phyloP scores from a whole-genome alignment of 768 basidiomycete species.

The Macrolepiota dolichaula region DNA sequence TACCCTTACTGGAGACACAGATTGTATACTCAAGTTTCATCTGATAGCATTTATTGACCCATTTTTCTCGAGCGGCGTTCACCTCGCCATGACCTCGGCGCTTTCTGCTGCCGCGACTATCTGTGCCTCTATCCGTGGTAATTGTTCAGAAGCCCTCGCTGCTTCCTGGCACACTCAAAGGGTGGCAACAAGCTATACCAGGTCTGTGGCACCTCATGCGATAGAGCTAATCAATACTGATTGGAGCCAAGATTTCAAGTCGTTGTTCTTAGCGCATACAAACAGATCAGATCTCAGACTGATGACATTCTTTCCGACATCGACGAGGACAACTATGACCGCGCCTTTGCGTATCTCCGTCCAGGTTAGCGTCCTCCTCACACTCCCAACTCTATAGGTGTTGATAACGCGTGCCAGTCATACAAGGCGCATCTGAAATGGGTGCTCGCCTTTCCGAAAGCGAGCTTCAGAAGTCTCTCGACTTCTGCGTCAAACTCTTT shows the following conservation, averaged over 20 bases:
- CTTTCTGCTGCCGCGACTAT: conserved; percentile 56
- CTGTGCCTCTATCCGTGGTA: conserved; percentile 49
- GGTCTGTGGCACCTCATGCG: conserved; percentile 27
- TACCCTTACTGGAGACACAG: background rate
- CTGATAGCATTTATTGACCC: conserved; percentile 58
- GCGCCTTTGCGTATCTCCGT: conserved; percentile 59
- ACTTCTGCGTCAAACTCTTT: conserved; percentile 76
- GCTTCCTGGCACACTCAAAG: conserved; percentile 54
- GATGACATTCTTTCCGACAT: conserved; percentile 57
- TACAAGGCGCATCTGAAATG: conserved; percentile 79
- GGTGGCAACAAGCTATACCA: conserved; percentile 55
- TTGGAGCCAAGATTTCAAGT: conserved; percentile 50
- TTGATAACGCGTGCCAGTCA: conserved; percentile 42
- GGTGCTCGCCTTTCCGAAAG: conserved; percentile 66
- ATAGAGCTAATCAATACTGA: conserved; percentile 1
- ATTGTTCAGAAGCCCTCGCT: conserved; percentile 44
- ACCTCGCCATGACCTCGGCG: conserved; percentile 60
- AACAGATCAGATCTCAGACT: conserved; percentile 63
- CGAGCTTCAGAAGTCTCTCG: conserved; percentile 72
- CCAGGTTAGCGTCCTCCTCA: conserved; percentile 39
- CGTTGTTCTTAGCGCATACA: conserved; percentile 71
- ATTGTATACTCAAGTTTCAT: conserved; percentile 1
- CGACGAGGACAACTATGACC: conserved; percentile 67
- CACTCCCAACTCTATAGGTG: background rate
- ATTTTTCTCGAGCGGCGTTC: conserved; percentile 64